Base-by-base conservation (phyloP, 305 asterid species). In the Fraxinus xanthoxyloides region DNA sequence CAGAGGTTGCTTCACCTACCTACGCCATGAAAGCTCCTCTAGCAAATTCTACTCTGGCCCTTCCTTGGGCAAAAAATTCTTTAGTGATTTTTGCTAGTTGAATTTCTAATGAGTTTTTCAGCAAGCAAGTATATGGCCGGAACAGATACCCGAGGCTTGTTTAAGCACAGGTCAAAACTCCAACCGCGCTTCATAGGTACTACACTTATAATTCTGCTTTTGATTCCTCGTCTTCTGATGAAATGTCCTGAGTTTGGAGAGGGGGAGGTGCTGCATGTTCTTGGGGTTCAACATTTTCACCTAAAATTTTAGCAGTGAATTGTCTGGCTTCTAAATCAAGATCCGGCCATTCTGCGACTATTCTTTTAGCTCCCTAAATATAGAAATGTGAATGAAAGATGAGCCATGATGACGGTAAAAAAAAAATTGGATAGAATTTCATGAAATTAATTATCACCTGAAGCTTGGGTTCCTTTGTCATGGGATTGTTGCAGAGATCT, bases 401-500 rank as follows among this genome's bases (percentile, higher is more conserved):
- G 6, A 19, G 21, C 35, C 43, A 23, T 32, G 77, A 67, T 9
- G 61, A 26, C 13, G 19, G 75, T 23, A 70, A 43, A 13, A 24
- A 28, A 77, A 34, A 80, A 21, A 21, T 23, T 28, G 34, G 70
- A 34, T 38, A 43, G 79, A 51, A 69, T 69, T 69, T 36, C 34
- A 19, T 38, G 1, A 46, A 38, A 51, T 40, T 56, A 19, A 46
- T 75, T 23, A 28, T 72, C 63, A 96, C 99, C 99, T 93, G 98
- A 84, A 96, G 99, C 90, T 96, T 96, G 82, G 99, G 98, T 87
- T 96, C 99, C 86, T 96, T 94, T 6, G 99, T 96, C 99, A 93
- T 93, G 85, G 99, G 99, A 88, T 96, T 96, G 87, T 96, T 96
- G 97, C 99, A 96, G 28, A 96, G 94, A 77, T 96, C 99, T 81